Percentiles rank a stretch among this genome's conserved stretches.
Conservation (phyloP, 805 yeast genomes). For the Candida tibetensis region DNA sequence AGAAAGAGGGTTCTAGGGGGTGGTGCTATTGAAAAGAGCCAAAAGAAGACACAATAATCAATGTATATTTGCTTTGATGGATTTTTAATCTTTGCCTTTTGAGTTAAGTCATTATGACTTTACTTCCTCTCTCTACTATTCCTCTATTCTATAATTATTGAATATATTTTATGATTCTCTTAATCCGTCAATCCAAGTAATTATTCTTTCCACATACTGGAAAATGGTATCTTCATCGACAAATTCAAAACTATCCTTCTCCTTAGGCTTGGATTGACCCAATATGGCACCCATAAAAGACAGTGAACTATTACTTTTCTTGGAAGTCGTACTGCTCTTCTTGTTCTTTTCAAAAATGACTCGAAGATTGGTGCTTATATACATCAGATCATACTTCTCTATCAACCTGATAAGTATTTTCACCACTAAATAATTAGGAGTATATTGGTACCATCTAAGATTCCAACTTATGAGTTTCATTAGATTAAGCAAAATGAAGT, state of each 20-base stretch:
- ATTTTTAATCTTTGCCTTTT: no score
- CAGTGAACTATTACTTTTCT: conserved; percentile 8
- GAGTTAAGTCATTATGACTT: neutral
- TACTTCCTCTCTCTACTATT: neutral
- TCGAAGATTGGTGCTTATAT: conserved; percentile 38
- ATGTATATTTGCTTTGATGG: conserved; percentile 2
- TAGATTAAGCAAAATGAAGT: conserved; percentile 29
- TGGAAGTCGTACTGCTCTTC: conserved; percentile 6
- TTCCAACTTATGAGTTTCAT: conserved; percentile 59
- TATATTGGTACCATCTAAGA: conserved; percentile 60
- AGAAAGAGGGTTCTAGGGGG: conserved; percentile 69
- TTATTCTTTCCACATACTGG: conserved; percentile 27
- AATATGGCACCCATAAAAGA: conserved; percentile 2
- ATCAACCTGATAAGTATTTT: conserved; percentile 45
- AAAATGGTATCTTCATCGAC: conserved; percentile 31
- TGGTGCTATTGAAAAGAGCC: conserved; percentile 8
- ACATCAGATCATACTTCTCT: conserved; percentile 39
- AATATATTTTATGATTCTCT: neutral
- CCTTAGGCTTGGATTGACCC: conserved; percentile 7
- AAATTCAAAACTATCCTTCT: conserved; percentile 20
- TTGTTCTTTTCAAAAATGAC: conserved; percentile 35
- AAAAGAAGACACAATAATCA: conserved; percentile 10
- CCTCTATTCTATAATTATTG: no score
- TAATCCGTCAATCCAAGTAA: conserved; percentile 28
- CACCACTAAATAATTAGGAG: conserved; percentile 40